phyloP scores from a whole-genome alignment of 1,284 basidiomycete genomes.

The Polyporus tsugae region DNA sequence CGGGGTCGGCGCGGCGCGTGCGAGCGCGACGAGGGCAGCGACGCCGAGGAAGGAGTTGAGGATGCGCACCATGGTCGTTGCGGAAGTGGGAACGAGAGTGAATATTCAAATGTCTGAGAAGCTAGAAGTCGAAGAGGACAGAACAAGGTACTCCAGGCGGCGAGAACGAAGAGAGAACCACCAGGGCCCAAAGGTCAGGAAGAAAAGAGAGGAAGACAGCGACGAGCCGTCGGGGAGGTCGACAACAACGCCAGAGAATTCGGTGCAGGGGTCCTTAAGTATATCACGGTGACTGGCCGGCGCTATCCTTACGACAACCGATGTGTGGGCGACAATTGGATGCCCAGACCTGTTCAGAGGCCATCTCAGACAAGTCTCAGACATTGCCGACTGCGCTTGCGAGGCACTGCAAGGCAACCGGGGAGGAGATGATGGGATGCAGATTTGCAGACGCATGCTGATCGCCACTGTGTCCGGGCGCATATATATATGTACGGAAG shows the following conservation, averaged over 20 bases:
- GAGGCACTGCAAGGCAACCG: constrained; percentile 14
- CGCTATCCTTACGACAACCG: neutral
- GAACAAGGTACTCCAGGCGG: neutral
- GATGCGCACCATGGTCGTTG: constrained; percentile 23
- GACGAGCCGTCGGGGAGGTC: neutral
- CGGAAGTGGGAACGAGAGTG: neutral
- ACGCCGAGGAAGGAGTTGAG: constrained; percentile 22
- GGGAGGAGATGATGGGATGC: constrained; percentile 8
- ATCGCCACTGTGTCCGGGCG: neutral
- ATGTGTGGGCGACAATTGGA: constrained; percentile 3
- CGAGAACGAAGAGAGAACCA: constrained; percentile 20
- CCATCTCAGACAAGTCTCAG: constrained; percentile 9
- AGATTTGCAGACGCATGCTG: neutral
- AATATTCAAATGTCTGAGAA: neutral
- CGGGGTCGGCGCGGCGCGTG: constrained; percentile 33
- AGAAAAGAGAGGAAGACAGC: constrained; percentile 7
- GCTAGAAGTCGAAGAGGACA: constrained; percentile 1
- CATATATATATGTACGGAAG: too few species aligned
- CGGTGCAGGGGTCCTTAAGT: too few species aligned
- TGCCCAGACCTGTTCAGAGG: neutral
- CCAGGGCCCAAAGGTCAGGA: constrained; percentile 23
- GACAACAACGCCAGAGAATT: neutral
- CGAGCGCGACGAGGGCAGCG: constrained; percentile 27
- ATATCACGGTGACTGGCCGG: constrained; percentile 1
- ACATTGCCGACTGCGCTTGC: neutral